These are phyloP conservation scores for Exserohilum turcica DNA, from an alignment of 2,329 filamentous ascomycete genomes.

Conservation along the genomic window DNA sequence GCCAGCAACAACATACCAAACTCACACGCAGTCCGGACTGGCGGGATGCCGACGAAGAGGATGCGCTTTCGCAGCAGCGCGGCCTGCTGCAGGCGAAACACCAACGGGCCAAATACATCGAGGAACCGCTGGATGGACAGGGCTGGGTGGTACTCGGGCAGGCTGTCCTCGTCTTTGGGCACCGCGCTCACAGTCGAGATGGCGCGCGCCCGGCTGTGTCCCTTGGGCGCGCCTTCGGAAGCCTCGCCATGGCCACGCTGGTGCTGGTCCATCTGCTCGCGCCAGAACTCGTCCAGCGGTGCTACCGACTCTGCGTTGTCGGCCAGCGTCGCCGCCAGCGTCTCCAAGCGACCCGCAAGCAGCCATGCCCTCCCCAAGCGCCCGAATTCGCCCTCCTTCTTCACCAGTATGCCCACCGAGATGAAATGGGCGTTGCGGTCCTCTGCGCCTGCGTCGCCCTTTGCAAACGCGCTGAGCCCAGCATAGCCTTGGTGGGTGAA, in stretches of 20 bases:
- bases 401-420: conserved; percentile 86
- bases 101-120: conserved; percentile 83
- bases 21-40: conserved; percentile 83
- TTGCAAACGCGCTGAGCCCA: conserved; percentile 90
- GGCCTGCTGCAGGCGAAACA: conserved; percentile 89
- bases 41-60: conserved; percentile 81
- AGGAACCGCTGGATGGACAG: conserved; percentile 79
- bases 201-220: conserved; percentile 40
- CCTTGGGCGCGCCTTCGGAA: conserved; percentile 15
- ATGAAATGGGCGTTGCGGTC: conserved; percentile 91
- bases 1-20: conserved; percentile 72
- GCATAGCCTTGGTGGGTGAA: conserved; percentile 86
- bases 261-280: conserved; percentile 51
- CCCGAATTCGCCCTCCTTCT: conserved; percentile 71
- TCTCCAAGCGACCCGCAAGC: conserved; percentile 77
- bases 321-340: conserved; percentile 69
- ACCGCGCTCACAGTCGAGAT: conserved; percentile 62
- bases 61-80: conserved; percentile 87
- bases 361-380: conserved; percentile 87
- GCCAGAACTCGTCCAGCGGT: conserved; percentile 81
- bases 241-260: not conserved
- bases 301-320: conserved; percentile 66
- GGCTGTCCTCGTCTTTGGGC: conserved; percentile 64
- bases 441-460: conserved; percentile 76
- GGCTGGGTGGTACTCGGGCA: conserved; percentile 83